Percentiles rank a stretch among this genome's conserved stretches.
phyloP scores from a whole-genome alignment of 2,329 filamentous ascomycete genomes.

The Nannizziopsis barbatae region DNA sequence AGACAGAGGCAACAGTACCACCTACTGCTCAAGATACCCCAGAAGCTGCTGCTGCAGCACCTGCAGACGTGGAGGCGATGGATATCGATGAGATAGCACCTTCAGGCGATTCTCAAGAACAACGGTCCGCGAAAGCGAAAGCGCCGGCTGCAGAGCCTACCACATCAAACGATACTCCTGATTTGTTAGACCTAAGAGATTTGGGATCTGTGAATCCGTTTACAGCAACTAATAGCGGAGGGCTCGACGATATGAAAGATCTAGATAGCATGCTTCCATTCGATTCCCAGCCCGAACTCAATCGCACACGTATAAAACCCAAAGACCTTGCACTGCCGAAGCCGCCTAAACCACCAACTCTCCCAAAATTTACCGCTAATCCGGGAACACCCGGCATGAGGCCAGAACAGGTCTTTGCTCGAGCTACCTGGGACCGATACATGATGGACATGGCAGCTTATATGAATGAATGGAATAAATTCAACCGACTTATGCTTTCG shows the following conservation, averaged over 20 bases:
- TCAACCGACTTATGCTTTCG: conserved; percentile 44
- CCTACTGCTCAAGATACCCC: conserved; percentile 19
- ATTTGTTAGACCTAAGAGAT: conserved; percentile 39
- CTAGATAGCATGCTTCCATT: conserved; percentile 48
- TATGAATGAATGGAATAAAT: conserved; percentile 45
- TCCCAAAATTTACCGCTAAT: conserved; percentile 19
- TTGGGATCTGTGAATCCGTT: conserved; percentile 43
- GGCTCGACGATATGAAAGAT: conserved; percentile 44
- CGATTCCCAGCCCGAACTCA: conserved; percentile 41
- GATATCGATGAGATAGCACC: conserved; percentile 35
- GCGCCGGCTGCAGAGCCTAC: not conserved
- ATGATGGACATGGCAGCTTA: conserved; percentile 45
- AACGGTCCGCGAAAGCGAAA: conserved; percentile 3
- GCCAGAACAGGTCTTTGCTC: conserved; percentile 31
- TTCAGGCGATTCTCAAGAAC: conserved; percentile 8
- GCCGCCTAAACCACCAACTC: conserved; percentile 41
- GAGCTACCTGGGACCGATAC: conserved; percentile 42
- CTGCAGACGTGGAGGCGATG: conserved; percentile 31
- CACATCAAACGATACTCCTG: conserved; percentile 4
- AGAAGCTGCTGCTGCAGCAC: conserved; percentile 17
- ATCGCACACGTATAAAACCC: conserved; percentile 27
- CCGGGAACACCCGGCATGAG: not conserved
- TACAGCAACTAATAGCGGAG: conserved; percentile 34
- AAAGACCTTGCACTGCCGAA: conserved; percentile 39
- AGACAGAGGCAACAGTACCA: conserved; percentile 22